phyloP scores from a whole-genome alignment of 108 stramenopile genomes.

The Nannochloropsis gaditana region DNA sequence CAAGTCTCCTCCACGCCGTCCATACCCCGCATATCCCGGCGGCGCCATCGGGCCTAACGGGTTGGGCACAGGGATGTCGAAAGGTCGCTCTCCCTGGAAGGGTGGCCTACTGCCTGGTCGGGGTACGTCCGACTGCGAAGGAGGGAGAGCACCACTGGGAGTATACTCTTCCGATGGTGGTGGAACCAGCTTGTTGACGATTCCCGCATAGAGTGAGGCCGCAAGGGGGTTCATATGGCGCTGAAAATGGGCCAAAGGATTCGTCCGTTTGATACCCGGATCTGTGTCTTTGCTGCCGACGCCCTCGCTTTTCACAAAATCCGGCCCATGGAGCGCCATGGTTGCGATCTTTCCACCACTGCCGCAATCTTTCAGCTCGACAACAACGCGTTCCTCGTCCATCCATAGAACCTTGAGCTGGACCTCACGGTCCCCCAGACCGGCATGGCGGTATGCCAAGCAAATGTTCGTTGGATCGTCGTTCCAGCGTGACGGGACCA shows the following conservation, averaged over 20 bases:
- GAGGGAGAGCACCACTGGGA: neutral
- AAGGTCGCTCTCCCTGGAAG: neutral
- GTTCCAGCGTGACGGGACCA: neutral
- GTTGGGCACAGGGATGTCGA: neutral
- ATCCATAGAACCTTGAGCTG: slow-evolving; percentile 4
- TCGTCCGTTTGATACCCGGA: neutral
- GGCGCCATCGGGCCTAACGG: slow-evolving; percentile 19
- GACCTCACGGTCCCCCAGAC: neutral
- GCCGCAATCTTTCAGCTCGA: neutral
- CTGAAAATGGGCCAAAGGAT: neutral
- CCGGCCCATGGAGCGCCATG: slow-evolving; percentile 1
- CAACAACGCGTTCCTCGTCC: neutral
- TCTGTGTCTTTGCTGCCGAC: neutral
- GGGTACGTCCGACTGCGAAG: neutral
- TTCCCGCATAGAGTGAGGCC: neutral
- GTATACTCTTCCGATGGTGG: neutral
- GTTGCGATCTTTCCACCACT: neutral
- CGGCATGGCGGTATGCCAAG: neutral
- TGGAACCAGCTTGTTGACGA: neutral
- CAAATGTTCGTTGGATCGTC: neutral
- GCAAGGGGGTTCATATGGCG: neutral
- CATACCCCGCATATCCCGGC: neutral
- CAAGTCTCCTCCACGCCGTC: neutral
- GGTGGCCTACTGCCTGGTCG: neutral
- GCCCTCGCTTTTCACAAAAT: neutral